Base-by-base conservation (phyloP, 1,284 basidiomycete genomes). In the Phellinidium pouzarii region DNA sequence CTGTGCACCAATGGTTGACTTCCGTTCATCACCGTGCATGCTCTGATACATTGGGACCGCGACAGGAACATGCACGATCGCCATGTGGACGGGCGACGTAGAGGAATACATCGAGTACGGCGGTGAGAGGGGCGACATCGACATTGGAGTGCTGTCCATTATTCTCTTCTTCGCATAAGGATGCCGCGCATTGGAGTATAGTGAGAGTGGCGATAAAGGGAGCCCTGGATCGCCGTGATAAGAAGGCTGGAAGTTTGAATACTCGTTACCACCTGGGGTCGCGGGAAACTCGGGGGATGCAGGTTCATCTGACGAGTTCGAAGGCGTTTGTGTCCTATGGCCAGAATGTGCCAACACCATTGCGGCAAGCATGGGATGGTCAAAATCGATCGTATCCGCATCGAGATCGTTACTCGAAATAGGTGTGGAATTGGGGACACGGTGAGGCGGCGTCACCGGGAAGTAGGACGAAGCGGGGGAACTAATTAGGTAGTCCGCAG, bases 11-110 rank as follows among this genome's bases (percentile, higher is more conserved):
- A 25, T 22, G 20, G 22, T 41, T 6, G 19, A 5, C 26, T 42
- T 25, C 5, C 23, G n/a, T 1, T 17, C 22, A 1, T 27, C 31
- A 36, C 14, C 11, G 20, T 19, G 29, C 36, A 34, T 0, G 9
- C 41, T 40, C 22, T 43, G 53, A 20, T 46, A 54, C 43, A 54
- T 42, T 6, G 53, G 53, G 19, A 54, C 41, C 1, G 53, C 48
- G 12, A 54, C 31, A 3, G 53, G 53, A 22, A 54, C 53, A 26
- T 54, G 53, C 12, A 54, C 48, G 27, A 54, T 54, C 20, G 22
- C 26, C 22, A 54, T 11, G 12, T 48, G 42, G 14, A 50, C 34
- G 12, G 47, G 43, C 12, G 48, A 45, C 9, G 42, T 50, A 1
- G 53, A 44, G 14, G 53, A 41, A 34, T 54, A 54, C 42, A 50